Evolutionary conservation across 805 yeast genomes (phyloP).

Genomic region (Schwanniomyces vanrijiae): DNA sequence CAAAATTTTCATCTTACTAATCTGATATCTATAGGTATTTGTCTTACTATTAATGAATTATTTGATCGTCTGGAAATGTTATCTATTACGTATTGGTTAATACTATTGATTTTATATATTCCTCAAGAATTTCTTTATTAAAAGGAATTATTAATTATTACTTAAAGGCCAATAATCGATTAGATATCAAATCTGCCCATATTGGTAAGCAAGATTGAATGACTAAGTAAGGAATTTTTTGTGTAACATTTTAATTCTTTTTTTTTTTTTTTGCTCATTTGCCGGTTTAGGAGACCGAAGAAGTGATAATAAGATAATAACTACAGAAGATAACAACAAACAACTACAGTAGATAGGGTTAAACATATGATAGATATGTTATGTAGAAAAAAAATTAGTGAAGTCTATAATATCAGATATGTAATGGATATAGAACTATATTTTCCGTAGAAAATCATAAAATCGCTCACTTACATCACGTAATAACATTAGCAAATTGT

Average conservation of each 20-base stretch:
- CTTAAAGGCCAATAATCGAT: not conserved
- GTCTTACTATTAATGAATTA: not conserved
- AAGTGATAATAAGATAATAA: not conserved
- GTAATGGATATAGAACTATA: too few species aligned
- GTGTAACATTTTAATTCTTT: not conserved
- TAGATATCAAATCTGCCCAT: not conserved
- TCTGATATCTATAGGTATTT: not conserved
- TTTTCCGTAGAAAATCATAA: too few species aligned
- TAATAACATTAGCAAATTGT: too few species aligned
- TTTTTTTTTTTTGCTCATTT: not conserved
- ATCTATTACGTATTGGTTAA: not conserved
- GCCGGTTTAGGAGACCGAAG: not conserved
- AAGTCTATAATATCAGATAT: too few species aligned
- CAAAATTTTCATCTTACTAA: conserved; percentile 24
- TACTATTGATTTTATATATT: not conserved
- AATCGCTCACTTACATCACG: too few species aligned
- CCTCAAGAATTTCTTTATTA: too few species aligned
- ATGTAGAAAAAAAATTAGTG: too few species aligned
- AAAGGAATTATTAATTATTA: not conserved
- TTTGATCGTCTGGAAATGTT: not conserved
- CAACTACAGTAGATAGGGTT: too few species aligned
- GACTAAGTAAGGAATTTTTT: conserved; percentile 1
- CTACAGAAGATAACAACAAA: too few species aligned
- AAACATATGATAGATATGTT: too few species aligned
- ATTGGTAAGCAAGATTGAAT: conserved; percentile 2